A percentile compares a stretch with the other conserved stretches of the same genome.
These are phyloP conservation scores for Suillus occidentalis DNA, from an alignment of 768 basidiomycete species.

Conservation along the genomic window DNA sequence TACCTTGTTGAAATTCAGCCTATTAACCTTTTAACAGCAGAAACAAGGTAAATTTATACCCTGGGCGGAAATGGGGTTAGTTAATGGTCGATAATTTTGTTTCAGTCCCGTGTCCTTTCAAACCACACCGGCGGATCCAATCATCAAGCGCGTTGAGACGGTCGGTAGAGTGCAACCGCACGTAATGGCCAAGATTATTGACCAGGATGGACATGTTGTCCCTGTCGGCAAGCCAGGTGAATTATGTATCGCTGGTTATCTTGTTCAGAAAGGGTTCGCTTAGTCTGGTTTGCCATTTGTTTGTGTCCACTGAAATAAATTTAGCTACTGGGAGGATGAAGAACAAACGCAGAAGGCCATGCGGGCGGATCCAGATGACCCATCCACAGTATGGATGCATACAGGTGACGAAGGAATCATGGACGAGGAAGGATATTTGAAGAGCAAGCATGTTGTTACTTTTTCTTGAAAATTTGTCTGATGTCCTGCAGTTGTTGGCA, in stretches of 20 bases:
- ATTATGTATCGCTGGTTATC: constrained; percentile 70
- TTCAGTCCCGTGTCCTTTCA: constrained; percentile 82
- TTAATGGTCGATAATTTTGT: constrained; percentile 3
- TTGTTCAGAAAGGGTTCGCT: constrained; percentile 74
- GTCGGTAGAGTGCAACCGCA: constrained; percentile 79
- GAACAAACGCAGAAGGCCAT: constrained; percentile 64
- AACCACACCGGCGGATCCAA: constrained; percentile 64
- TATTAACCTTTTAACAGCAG: constrained; percentile 44
- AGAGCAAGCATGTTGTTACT: constrained; percentile 44
- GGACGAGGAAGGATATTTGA: constrained; percentile 79
- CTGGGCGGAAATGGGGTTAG: background rate
- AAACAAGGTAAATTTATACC: constrained; percentile 52
- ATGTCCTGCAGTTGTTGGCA: constrained; percentile 60
- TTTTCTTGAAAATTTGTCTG: constrained; percentile 1
- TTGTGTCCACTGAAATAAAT: background rate
- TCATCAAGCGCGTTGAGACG: constrained; percentile 78
- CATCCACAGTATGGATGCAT: constrained; percentile 74
- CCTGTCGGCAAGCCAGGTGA: constrained; percentile 78
- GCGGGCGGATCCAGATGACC: constrained; percentile 47
- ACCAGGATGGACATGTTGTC: constrained; percentile 56
- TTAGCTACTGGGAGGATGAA: constrained; percentile 71
- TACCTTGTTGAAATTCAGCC: background rate
- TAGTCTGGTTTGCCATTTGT: background rate
- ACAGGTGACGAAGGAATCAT: constrained; percentile 82
- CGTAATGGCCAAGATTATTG: constrained; percentile 71